A percentile compares a stretch with the other conserved stretches of the same genome.
phyloP scores from a whole-genome alignment of 1,284 basidiomycete genomes.

The Inonotus obliquus region DNA sequence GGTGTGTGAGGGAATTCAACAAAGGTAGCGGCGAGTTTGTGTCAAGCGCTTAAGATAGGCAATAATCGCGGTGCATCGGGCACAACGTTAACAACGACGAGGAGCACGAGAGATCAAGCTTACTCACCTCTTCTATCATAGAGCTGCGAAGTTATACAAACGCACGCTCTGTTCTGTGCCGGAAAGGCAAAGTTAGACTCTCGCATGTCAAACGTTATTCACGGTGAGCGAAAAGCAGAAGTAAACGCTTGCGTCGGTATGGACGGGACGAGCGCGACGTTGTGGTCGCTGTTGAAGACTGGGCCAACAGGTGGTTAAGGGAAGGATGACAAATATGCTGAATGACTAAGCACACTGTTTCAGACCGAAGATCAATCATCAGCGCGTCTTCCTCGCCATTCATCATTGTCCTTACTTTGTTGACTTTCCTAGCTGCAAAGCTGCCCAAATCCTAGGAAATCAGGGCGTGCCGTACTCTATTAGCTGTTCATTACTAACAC shows the following conservation, averaged over 20 bases:
- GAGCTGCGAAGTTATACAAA: constrained; percentile 90
- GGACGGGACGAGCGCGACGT: constrained; percentile 1
- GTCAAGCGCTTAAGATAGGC: constrained; percentile 76
- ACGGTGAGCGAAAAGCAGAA: neutral
- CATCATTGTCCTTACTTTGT: no score
- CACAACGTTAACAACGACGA: constrained; percentile 10
- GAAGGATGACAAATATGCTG: constrained; percentile 3
- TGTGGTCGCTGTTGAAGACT: constrained; percentile 1
- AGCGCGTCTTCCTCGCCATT: neutral
- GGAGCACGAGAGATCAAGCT: neutral
- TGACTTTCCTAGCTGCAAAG: no score
- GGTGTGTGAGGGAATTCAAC: constrained; percentile 95
- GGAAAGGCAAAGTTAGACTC: constrained; percentile 97
- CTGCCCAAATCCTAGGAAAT: no score
- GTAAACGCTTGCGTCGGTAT: neutral
- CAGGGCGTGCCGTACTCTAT: no score
- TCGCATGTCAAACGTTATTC: constrained; percentile 57
- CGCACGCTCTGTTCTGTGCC: constrained; percentile 91
- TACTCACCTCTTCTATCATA: constrained; percentile 91
- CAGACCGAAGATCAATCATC: neutral
- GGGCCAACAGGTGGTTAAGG: constrained; percentile 6
- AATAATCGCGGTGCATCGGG: constrained; percentile 8
- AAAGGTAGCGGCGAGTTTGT: constrained; percentile 87
- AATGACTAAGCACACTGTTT: neutral
- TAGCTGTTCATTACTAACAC: no score